Conservation (phyloP, 257 asterid genomes). For the Verbena officinalis region DNA sequence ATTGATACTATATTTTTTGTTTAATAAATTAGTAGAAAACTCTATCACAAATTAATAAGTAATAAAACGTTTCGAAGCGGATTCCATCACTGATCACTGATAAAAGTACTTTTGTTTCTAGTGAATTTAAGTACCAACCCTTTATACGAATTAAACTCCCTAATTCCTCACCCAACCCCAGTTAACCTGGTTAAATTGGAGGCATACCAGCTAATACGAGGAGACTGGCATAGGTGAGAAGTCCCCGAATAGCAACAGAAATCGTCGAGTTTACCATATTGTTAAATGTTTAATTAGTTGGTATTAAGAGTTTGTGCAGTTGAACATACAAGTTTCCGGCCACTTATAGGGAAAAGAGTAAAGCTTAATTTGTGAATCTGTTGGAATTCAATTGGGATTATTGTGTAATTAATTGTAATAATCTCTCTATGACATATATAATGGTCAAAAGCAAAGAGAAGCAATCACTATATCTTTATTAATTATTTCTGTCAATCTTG, state of each 20-base stretch:
- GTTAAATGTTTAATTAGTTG: neutral
- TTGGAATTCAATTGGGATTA: neutral
- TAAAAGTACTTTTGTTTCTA: too few species aligned
- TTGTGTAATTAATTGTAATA: neutral
- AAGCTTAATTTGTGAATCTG: neutral
- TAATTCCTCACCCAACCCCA: too few species aligned
- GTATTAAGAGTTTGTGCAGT: neutral
- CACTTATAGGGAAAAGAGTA: conserved; percentile 1
- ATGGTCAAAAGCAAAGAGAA: too few species aligned
- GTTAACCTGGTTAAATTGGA: neutral
- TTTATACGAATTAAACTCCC: too few species aligned
- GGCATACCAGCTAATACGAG: neutral
- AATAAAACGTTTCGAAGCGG: neutral
- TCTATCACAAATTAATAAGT: neutral
- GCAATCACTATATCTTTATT: too few species aligned
- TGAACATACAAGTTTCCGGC: neutral
- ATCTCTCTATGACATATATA: too few species aligned
- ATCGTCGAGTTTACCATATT: conserved; percentile 19
- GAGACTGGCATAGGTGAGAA: conserved; percentile 2
- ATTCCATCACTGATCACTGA: neutral
- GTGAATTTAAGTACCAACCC: too few species aligned
- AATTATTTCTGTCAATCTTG: too few species aligned
- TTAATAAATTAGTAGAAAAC: neutral
- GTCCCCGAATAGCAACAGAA: neutral
- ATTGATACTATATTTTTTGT: neutral